Percentiles rank a stretch among this genome's conserved stretches.
Conservation (phyloP, 1,139 yeast species). For the Scheffersomyces stambukii region DNA sequence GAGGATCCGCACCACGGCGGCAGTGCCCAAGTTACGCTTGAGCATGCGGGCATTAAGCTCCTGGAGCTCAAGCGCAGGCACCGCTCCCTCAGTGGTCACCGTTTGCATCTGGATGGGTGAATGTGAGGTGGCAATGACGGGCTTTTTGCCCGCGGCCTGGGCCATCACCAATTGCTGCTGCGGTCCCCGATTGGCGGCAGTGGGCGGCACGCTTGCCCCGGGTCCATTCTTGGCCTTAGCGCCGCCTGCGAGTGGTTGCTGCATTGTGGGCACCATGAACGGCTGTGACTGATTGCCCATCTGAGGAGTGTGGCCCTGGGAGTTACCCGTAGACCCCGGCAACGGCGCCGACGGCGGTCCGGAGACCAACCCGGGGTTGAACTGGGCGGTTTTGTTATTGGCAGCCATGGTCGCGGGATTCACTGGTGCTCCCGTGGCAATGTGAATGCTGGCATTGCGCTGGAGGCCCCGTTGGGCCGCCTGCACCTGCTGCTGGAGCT, state of each 20-base stretch:
- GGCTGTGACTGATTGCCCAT: slow-evolving; percentile 11
- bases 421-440: slow-evolving; percentile 7
- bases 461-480: slow-evolving; percentile 8
- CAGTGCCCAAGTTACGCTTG: slow-evolving; percentile 41
- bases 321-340: slow-evolving; percentile 8
- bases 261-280: too few species aligned
- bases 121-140: not conserved
- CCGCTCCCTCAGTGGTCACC: too few species aligned
- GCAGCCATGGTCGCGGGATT: slow-evolving; percentile 6
- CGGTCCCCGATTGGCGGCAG: slow-evolving; percentile 1
- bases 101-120: not conserved
- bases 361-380: slow-evolving; percentile 8
- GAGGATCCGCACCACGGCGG: slow-evolving; percentile 39
- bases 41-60: slow-evolving; percentile 35
- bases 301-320: slow-evolving; percentile 13
- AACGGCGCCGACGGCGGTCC: slow-evolving; percentile 7
- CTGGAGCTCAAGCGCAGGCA: slow-evolving; percentile 15
- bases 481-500: slow-evolving; percentile 5
- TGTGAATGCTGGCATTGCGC: slow-evolving; percentile 9
- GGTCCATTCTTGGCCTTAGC: slow-evolving; percentile 7
- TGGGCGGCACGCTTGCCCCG: slow-evolving; percentile 1
- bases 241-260: too few species aligned
- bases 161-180: slow-evolving; percentile 3
- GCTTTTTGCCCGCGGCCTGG: slow-evolving; percentile 4
- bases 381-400: slow-evolving; percentile 2